Evolutionary conservation across 129 eudicot genomes (phyloP).

Genomic region (Ambrosia artemisiifolia): DNA sequence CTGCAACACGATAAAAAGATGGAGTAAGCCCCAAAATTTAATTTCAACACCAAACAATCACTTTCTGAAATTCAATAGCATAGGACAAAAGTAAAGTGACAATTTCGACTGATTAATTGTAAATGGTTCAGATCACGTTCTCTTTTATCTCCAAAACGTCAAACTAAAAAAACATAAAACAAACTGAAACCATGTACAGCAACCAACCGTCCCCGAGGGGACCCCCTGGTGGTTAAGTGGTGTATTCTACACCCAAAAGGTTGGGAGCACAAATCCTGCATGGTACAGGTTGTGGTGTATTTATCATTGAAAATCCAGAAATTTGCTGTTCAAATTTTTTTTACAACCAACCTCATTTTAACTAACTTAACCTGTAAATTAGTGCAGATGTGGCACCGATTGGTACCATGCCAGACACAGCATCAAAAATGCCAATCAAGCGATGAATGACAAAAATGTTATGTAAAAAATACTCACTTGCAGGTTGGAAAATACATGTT

Average conservation of each 20-base stretch:
- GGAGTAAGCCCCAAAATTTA: slow-evolving; percentile 2
- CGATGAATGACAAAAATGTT: not conserved
- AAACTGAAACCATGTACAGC: too few species aligned
- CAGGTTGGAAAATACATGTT: not conserved
- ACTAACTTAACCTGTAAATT: not conserved
- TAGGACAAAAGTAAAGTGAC: not conserved
- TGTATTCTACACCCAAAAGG: too few species aligned
- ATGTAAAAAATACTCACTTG: not conserved
- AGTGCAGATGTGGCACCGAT: not conserved
- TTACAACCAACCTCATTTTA: not conserved
- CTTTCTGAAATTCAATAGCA: not conserved
- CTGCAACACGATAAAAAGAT: slow-evolving; percentile 46
- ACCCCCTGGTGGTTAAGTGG: too few species aligned
- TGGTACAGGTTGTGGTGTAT: too few species aligned
- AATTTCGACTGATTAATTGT: not conserved
- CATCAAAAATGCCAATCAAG: not conserved
- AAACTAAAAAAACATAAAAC: not conserved
- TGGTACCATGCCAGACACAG: not conserved
- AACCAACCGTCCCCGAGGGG: too few species aligned
- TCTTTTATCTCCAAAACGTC: not conserved
- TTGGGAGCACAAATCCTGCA: too few species aligned
- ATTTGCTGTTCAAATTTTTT: too few species aligned
- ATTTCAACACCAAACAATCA: slow-evolving; percentile 4
- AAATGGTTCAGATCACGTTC: not conserved
- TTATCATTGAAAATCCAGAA: too few species aligned